These are phyloP conservation scores for Arachnomyces sp. DNA, from an alignment of 2,329 filamentous ascomycete species.

Conservation along the genomic window DNA sequence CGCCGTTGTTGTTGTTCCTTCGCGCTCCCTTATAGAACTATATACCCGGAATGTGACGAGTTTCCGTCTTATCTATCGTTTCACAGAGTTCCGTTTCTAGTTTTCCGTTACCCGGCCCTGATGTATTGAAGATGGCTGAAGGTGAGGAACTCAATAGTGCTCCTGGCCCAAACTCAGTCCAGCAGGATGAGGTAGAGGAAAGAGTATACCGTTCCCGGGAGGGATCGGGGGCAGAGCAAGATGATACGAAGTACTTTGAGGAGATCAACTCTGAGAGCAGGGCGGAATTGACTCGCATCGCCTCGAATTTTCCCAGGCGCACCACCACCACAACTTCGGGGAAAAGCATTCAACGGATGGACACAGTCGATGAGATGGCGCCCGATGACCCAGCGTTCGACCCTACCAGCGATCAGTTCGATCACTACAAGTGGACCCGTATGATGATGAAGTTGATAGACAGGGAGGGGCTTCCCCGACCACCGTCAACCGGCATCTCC, in stretches of 20 bases:
- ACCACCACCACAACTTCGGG: constrained; percentile 13
- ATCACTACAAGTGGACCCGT: constrained; percentile 46
- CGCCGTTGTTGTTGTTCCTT: no score
- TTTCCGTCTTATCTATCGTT: no score
- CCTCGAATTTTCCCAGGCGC: constrained; percentile 22
- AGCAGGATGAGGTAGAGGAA: constrained; percentile 9
- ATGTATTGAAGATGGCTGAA: no score
- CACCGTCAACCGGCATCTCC: constrained; percentile 48
- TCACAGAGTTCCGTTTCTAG: no score
- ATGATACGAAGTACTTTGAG: constrained; percentile 19
- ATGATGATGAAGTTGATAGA: constrained; percentile 45
- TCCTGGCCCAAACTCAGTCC: constrained; percentile 7
- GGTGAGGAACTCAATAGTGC: no score
- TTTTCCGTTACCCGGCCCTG: no score
- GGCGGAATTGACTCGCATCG: constrained; percentile 20
- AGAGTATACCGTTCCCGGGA: constrained; percentile 12
- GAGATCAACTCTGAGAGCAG: constrained; percentile 20
- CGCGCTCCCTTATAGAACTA: no score
- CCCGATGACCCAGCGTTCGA: constrained; percentile 44
- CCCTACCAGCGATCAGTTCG: constrained; percentile 43
- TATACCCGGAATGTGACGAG: no score
- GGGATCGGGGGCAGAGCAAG: constrained; percentile 9
- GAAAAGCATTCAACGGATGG: constrained; percentile 19
- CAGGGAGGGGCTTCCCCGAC: constrained; percentile 47
- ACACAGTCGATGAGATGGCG: constrained; percentile 32